These are phyloP conservation scores for Toxicodendron radicans DNA, from an alignment of 345 rosid species.

Conservation along the genomic window DNA sequence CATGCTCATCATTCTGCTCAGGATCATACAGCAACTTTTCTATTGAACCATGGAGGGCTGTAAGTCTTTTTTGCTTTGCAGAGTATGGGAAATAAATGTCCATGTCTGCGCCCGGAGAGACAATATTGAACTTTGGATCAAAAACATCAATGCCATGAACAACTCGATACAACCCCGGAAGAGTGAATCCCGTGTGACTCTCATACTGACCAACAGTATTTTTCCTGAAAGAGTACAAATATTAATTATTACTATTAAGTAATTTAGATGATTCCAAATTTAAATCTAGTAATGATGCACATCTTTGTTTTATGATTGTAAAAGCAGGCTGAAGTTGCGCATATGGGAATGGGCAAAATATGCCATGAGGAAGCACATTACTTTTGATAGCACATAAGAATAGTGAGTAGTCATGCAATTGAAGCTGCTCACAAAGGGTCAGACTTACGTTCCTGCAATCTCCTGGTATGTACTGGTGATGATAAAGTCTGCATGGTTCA, in stretches of 20 bases:
- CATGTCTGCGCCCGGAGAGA: conserved; percentile 99
- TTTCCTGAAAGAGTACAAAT: conserved; percentile 53
- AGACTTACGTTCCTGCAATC: conserved; percentile 95
- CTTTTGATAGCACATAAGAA: not conserved
- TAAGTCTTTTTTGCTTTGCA: conserved; percentile 64
- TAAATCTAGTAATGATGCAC: not conserved
- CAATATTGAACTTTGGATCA: conserved; percentile 97
- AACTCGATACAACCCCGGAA: conserved; percentile 90
- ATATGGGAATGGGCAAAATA: not conserved
- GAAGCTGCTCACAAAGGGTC: not conserved
- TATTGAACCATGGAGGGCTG: conserved; percentile 80
- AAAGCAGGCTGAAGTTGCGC: not conserved
- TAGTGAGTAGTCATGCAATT: not conserved
- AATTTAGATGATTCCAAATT: conserved; percentile 14
- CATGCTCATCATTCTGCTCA: conserved; percentile 69
- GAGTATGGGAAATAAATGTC: conserved; percentile 79
- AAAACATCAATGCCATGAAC: conserved; percentile 97
- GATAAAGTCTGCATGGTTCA: conserved; percentile 96
- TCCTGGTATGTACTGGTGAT: conserved; percentile 99
- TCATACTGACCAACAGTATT: conserved; percentile 98
- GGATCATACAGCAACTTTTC: conserved; percentile 79
- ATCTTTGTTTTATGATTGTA: not conserved
- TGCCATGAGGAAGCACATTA: not conserved
- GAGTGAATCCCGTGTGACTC: conserved; percentile 89
- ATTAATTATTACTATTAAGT: conserved; percentile 8